Percentiles rank a stretch among this genome's conserved stretches.
phyloP scores from a whole-genome alignment of 1,139 yeast species.

The Pichia inconspicua region DNA sequence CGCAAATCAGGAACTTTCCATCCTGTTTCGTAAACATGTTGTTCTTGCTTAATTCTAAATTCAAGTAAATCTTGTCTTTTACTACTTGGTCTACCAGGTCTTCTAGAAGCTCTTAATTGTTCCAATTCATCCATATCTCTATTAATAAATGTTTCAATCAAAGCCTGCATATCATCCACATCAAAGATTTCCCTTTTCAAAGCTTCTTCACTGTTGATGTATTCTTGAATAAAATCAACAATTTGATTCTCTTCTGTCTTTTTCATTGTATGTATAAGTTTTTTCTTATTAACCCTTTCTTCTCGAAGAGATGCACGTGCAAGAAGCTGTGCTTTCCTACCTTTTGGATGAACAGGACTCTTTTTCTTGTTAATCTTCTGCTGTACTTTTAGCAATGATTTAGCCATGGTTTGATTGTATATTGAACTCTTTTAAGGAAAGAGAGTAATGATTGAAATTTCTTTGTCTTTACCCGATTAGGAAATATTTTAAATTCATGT shows the following conservation, averaged over 20 bases:
- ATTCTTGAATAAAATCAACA: constrained; percentile 58
- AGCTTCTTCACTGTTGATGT: constrained; percentile 30
- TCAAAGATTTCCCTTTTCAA: constrained; percentile 30
- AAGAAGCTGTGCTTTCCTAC: constrained; percentile 78
- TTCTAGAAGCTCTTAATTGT: constrained; percentile 48
- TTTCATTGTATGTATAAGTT: constrained; percentile 47
- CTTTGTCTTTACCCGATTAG: neutral
- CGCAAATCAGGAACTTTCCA: constrained; percentile 66
- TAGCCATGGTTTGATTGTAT: constrained; percentile 24
- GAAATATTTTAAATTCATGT: neutral
- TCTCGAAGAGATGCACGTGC: constrained; percentile 84
- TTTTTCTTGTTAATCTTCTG: constrained; percentile 54
- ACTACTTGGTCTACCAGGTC: constrained; percentile 83
- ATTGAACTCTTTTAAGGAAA: too few species aligned
- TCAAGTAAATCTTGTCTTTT: constrained; percentile 62
- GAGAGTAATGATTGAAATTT: neutral
- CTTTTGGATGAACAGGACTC: constrained; percentile 73
- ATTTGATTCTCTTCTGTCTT: constrained; percentile 53
- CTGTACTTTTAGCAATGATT: constrained; percentile 63
- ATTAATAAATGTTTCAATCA: constrained; percentile 55
- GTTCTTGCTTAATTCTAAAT: constrained; percentile 52
- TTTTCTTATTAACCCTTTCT: constrained; percentile 53
- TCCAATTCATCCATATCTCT: constrained; percentile 70
- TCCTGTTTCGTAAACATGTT: constrained; percentile 59
- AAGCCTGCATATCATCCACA: constrained; percentile 43